Evolutionary conservation across 2,329 filamentous ascomycete species (phyloP), one percentile per base, ranked within the genome.

Genomic region (Aureobasidium subglaciale): DNA sequence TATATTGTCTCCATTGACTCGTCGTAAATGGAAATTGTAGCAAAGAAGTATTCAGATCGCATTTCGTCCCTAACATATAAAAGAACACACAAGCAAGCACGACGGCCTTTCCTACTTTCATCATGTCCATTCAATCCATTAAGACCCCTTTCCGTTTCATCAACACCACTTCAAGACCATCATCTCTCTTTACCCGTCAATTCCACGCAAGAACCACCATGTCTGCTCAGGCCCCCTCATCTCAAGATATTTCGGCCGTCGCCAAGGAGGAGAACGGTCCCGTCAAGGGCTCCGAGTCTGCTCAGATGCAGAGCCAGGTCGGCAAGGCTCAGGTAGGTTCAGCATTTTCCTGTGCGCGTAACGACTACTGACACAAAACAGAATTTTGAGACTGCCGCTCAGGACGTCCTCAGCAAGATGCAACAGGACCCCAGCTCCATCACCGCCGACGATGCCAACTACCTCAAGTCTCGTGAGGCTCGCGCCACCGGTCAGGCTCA

Each of bases 381-480:
- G 40, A 67, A 65, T 46, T 66, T 66, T 49, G 63, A 65, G 57
- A 61, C 63, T 49, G 65, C 63, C 15, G 64, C 64, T 5, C 55
- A 63, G 35, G 61, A 66, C 25, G 55, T 67, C n/a, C 63, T 59
- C 37, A 46, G 43, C 35, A 67, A 67, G 62, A 65, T 67, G 63
- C 57, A 63, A 49, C 54, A 41, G 11, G 58, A 59, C 18, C 65
- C 65, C 16, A 67, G 64, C 40, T 64, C 64, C 6, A 65, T 73
- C 56, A 71, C 69, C 29, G 25, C 53, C 18, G 54, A 68, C 46
- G 72, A 74, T 54, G 72, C 72, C 27, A 64, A 70, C 50, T 66
- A 67, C 45, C 65, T 74, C 24, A 70, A 73, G 56, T 71, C 70
- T 25, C 70, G 72, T 43, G 71, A 74, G 59, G 67, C 69, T 54